Evolutionary conservation across 2,329 filamentous ascomycete species (phyloP), one percentile per base, ranked within the genome.

Genomic region (Trichoderma breve): DNA sequence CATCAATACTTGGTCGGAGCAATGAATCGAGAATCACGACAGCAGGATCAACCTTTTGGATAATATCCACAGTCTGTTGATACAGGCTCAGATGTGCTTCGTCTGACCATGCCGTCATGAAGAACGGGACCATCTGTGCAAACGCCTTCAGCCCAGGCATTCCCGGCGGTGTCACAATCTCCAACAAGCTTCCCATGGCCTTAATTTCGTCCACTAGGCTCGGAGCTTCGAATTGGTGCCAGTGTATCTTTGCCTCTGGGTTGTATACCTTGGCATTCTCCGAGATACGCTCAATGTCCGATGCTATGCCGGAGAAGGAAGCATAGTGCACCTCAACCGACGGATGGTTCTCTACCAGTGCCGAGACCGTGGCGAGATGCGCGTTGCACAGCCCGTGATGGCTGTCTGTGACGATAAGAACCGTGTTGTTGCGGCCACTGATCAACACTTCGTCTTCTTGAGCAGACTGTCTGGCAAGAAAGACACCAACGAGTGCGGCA

Each of bases 311-410:
- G 4, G 75, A 55, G 61, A 81, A 82, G 1, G 81, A 82, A 3
- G 77, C 81, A 65, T 80, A 80, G 64, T 83, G 81, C 1, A 83
- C 73, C 4, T 81, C 73, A 21, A 82, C 73, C 15, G 78, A 73
- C 0, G 80, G 76, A 21, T 81, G 74, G 3, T 78, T 75, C 21
- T 82, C 80, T 1, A 82, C 63, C 6, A 83, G 72, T 0, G 81
- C 78, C 1, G 77, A 77, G n/a, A 75, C 74, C 3, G 81, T 81
- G 4, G 81, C 80, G 7, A 83, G 72, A 65, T 80, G 80, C 18
- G 81, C 81, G 60, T 83, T 83, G 8, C 78, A 79, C 11, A 81
- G 74, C 32, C 82, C 81, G 64, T 77, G 76, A 9, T 81, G 78
- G 9, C 74, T 73, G 71, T 79, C 79, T 24, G 77, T 76, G 47